Conservation (phyloP, 441 rosid species). For the Pelargonium citronellum region DNA sequence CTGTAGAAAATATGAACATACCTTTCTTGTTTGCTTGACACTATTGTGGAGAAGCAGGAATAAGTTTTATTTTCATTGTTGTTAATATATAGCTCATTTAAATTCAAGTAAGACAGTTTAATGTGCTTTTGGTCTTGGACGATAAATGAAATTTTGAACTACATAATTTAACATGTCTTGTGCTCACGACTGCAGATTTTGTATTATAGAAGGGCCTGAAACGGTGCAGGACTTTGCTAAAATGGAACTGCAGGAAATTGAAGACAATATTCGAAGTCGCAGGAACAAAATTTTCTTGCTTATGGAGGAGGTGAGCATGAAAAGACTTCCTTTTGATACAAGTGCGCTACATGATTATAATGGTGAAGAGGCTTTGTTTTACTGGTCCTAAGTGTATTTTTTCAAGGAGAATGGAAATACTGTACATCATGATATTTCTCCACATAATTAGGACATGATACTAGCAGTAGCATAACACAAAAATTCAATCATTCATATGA, state of each 20-base stretch:
- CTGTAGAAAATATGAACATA: not conserved
- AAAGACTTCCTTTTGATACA: not conserved
- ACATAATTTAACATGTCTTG: not conserved
- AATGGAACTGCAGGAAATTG: slow-evolving; percentile 87
- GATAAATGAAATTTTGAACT: not conserved
- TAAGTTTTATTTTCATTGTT: not conserved
- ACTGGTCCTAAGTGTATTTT: not conserved
- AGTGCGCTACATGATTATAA: not conserved
- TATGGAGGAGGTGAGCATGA: slow-evolving; percentile 76
- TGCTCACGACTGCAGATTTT: slow-evolving; percentile 52
- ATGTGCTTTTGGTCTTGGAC: not conserved
- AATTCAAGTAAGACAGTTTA: too few relatives aligned
- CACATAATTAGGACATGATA: not conserved
- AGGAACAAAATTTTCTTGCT: slow-evolving; percentile 90
- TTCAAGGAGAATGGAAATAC: not conserved
- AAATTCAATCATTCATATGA: too few relatives aligned
- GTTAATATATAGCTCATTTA: not conserved
- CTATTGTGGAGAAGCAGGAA: not conserved
- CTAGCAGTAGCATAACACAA: not conserved
- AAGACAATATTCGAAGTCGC: slow-evolving; percentile 87
- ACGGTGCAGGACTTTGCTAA: slow-evolving; percentile 83
- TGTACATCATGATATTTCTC: not conserved
- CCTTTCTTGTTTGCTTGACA: not conserved
- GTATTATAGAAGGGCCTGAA: slow-evolving; percentile 97
- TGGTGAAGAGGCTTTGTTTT: not conserved